Percentiles rank a stretch among this genome's conserved stretches.
These are phyloP conservation scores for Colletotrichum siamense DNA, from an alignment of 2,329 filamentous ascomycete genomes.

Conservation along the genomic window DNA sequence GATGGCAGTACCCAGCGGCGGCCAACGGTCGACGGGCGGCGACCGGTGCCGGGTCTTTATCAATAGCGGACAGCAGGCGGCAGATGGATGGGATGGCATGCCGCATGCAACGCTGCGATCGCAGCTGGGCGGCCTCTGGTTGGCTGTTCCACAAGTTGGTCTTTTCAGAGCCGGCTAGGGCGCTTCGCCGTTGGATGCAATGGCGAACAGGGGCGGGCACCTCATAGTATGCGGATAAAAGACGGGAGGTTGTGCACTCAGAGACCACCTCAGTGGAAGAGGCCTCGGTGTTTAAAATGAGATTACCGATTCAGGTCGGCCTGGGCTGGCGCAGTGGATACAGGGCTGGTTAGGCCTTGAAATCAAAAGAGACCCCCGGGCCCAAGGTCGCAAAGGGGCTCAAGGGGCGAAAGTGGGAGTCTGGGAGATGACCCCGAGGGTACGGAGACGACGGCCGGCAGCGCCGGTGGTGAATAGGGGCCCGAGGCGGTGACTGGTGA, in stretches of 20 bases:
- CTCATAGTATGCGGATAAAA: not conserved
- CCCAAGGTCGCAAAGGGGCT: not conserved
- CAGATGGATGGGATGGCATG: constrained; percentile 6
- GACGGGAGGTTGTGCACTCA: not conserved
- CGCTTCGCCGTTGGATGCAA: not conserved
- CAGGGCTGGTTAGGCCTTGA: constrained; percentile 6
- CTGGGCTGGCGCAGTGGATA: constrained; percentile 11
- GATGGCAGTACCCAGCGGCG: not conserved
- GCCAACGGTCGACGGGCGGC: not conserved
- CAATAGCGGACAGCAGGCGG: not conserved
- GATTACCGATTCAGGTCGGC: constrained; percentile 17
- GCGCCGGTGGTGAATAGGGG: constrained; percentile 14
- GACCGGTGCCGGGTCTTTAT: not conserved
- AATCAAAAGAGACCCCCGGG: not conserved
- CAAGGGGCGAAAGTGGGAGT: constrained; percentile 13
- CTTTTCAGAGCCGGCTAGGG: not conserved
- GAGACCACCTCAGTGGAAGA: not conserved
- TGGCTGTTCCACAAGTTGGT: not conserved
- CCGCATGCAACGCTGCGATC: constrained; percentile 2
- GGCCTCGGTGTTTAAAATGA: constrained; percentile 4
- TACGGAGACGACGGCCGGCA: constrained; percentile 8
- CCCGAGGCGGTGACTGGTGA: constrained; percentile 9
- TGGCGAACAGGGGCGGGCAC: not conserved
- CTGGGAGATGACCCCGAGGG: constrained; percentile 10
- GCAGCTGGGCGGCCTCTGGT: not conserved